A percentile compares a stretch with the other conserved stretches of the same genome.
phyloP scores from a whole-genome alignment of 2,329 filamentous ascomycete species.

The Colletotrichum cordylinicola region DNA sequence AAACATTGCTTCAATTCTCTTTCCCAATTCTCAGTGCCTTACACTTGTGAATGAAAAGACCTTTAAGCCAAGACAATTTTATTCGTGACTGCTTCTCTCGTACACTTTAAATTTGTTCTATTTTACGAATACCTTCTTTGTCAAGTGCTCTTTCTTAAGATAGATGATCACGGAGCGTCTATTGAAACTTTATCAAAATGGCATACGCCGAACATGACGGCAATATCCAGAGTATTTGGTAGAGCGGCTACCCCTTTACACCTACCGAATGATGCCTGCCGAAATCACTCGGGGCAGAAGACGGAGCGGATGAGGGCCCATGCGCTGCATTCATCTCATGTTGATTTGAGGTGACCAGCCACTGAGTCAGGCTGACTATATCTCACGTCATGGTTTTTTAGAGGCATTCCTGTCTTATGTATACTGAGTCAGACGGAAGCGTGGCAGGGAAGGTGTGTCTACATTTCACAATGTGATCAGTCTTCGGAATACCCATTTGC shows the following conservation, averaged over 20 bases:
- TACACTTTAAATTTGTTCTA: not conserved
- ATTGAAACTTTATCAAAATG: not conserved
- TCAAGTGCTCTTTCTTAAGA: not conserved
- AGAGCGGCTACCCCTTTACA: fast-evolving
- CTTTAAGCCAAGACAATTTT: not conserved
- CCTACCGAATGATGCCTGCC: not conserved
- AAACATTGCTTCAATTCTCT: not conserved
- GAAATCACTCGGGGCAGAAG: not conserved
- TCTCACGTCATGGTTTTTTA: not conserved
- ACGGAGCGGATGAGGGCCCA: not conserved
- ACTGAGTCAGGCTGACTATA: not conserved
- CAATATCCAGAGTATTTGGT: not conserved
- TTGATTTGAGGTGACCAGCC: not conserved
- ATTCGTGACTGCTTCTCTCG: not conserved
- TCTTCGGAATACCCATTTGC: not conserved
- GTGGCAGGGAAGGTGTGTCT: not conserved
- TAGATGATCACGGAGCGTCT: not conserved
- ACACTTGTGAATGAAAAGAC: not conserved
- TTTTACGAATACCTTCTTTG: not conserved
- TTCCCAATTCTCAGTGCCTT: not conserved
- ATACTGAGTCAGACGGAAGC: not conserved
- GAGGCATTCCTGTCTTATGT: not conserved
- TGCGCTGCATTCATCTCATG: not conserved
- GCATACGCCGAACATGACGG: not conserved
- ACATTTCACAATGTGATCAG: not conserved